These are phyloP conservation scores for Globisporangium lucens DNA, from an alignment of 352 stramenopile species.

Conservation along the genomic window DNA sequence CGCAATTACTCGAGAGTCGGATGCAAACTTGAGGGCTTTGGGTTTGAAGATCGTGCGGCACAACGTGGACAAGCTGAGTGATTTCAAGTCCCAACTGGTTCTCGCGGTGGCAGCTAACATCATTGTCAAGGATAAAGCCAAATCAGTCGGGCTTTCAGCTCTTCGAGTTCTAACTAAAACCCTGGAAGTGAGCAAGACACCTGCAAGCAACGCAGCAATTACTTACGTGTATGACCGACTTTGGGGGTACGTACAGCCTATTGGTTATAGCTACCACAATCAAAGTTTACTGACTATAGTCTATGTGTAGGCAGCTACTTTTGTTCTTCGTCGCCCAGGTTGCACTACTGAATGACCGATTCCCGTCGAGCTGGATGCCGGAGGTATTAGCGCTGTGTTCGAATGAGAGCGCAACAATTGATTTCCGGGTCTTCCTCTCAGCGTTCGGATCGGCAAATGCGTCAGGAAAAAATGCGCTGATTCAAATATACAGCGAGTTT, in stretches of 20 bases:
- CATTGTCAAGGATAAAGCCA: not conserved
- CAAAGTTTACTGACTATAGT: not conserved
- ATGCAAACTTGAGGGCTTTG: not conserved
- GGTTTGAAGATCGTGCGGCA: not conserved
- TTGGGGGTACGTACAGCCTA: not conserved
- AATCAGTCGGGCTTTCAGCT: not conserved
- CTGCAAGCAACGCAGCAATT: not conserved
- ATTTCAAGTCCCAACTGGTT: not conserved
- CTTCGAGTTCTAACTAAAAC: not conserved
- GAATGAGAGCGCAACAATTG: not conserved
- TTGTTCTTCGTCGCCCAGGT: not conserved
- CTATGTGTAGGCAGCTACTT: not conserved
- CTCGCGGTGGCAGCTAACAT: not conserved
- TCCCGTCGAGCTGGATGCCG: not conserved
- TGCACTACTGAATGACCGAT: not conserved
- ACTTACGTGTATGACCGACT: not conserved
- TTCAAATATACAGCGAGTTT: not conserved
- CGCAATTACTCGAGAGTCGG: not conserved
- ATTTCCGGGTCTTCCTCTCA: not conserved
- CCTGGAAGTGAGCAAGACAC: not conserved
- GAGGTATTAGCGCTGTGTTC: not conserved
- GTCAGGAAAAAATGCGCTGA: not conserved
- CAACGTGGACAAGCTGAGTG: not conserved
- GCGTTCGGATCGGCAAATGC: not conserved
- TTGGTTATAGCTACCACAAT: not conserved